Percentiles rank a stretch among this genome's conserved stretches.
Evolutionary conservation across 2,329 filamentous ascomycete genomes (phyloP).

Genomic region (Thelonectria rubi): DNA sequence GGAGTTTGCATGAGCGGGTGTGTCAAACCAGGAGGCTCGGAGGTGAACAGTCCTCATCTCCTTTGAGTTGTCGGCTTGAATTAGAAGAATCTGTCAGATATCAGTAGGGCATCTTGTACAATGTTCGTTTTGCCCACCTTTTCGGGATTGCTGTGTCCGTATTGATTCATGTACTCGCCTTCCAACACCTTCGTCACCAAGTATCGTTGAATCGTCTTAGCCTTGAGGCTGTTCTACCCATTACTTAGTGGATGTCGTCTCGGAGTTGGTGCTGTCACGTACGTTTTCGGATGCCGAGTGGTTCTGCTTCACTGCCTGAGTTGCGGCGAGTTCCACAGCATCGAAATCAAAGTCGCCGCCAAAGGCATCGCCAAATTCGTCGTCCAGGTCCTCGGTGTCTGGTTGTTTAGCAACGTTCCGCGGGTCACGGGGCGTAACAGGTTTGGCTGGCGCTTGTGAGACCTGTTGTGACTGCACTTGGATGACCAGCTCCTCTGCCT

Average conservation of each 20-base stretch:
- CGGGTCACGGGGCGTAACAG: constrained; percentile 11
- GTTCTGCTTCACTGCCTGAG: constrained; percentile 64
- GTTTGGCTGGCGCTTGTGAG: constrained; percentile 23
- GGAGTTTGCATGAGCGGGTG: constrained; percentile 75
- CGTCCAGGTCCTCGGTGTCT: constrained; percentile 33
- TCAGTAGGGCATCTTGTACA: constrained; percentile 26
- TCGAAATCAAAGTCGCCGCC: constrained; percentile 84
- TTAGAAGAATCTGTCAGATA: constrained; percentile 72
- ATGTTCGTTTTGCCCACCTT: constrained; percentile 66
- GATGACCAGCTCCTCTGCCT: constrained; percentile 49
- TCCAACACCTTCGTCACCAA: constrained; percentile 78
- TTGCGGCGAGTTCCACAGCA: constrained; percentile 76
- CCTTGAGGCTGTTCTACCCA: constrained; percentile 72
- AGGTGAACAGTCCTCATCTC: constrained; percentile 75
- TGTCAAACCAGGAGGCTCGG: constrained; percentile 87
- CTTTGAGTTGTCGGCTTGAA: constrained; percentile 79
- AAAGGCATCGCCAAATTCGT: constrained; percentile 55
- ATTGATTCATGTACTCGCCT: constrained; percentile 71
- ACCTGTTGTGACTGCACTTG: constrained; percentile 34
- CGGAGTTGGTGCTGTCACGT: constrained; percentile 45
- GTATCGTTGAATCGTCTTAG: constrained; percentile 86
- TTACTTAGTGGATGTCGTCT: constrained; percentile 66
- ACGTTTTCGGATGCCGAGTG: constrained; percentile 45
- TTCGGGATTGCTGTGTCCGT: constrained; percentile 68
- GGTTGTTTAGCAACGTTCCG: constrained; percentile 5